Evolutionary conservation across 768 basidiomycete genomes (phyloP).

Genomic region (Xanthoconium purpureum): DNA sequence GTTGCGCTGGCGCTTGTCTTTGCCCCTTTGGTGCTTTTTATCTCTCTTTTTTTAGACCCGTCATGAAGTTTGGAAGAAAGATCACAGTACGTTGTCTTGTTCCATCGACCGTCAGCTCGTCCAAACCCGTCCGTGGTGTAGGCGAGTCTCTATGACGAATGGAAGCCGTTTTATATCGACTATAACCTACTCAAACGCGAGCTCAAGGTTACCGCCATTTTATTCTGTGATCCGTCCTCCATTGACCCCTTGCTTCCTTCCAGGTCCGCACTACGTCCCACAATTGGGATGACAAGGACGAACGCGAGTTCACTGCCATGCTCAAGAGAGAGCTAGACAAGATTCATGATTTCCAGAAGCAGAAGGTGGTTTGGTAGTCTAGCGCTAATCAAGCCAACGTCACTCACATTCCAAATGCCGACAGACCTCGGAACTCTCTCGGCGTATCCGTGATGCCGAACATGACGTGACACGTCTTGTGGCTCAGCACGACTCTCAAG

Average conservation of each 20-base stretch:
- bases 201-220: constrained; percentile 59
- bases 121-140: constrained; percentile 26
- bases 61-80: constrained; percentile 82
- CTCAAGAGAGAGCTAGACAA: constrained; percentile 89
- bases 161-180: constrained; percentile 87
- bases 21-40: background rate
- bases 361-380: constrained; percentile 55
- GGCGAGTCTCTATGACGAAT: constrained; percentile 86
- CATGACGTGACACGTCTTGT: constrained; percentile 78
- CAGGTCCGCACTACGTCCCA: constrained; percentile 51
- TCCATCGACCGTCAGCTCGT: background rate
- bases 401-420: background rate
- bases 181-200: constrained; percentile 88
- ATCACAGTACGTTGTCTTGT: constrained; percentile 50
- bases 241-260: background rate
- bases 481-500: constrained; percentile 42
- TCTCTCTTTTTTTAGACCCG: background rate
- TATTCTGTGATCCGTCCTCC: background rate
- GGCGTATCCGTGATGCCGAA: constrained; percentile 80
- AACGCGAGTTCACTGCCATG: constrained; percentile 73
- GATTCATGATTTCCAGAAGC: constrained; percentile 89
- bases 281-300: constrained; percentile 75
- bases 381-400: background rate
- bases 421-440: constrained; percentile 78
- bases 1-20: background rate